Evolutionary conservation across 2,329 filamentous ascomycete genomes (phyloP), one percentile per base, ranked within the genome.

Genomic region (Fusarium agapanthi): DNA sequence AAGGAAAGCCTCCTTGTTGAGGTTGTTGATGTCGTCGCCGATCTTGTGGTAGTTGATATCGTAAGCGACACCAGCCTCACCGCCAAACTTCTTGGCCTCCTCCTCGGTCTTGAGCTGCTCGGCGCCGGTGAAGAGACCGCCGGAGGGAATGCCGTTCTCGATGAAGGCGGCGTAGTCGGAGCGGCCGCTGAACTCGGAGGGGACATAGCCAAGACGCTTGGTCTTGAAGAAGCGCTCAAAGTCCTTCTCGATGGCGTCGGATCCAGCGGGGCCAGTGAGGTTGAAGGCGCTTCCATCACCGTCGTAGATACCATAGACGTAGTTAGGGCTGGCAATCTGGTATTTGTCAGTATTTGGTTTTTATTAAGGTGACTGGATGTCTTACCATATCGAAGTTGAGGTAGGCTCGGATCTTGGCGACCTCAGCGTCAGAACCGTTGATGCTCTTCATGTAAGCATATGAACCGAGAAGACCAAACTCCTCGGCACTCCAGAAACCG

Each of bases 81-180:
- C 91, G 16, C 91, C 91, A 71, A 92, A 93, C 76, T 88, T 80
- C 40, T 81, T 83, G 0, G 84, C 87, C 77, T 93, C 88, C 44
- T 87, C 86, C 38, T 84, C 83, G 0, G 89, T 91, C 86, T 91
- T 92, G 79, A 90, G 78, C 10, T 83, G 87, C 78, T 92, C 90
- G 6, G 91, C 91, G 16, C 91, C 91, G 14, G 91, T 93, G 75
- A 91, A 91, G 65, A 93, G 85, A 18, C 92, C 92, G 32, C 91
- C 91, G 1, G 88, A 87, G 5, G 92, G 89, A 65, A 93, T 91
- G 15, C 89, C 89, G 72, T 87, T 88, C 76, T 88, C 86, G 69
- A 92, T 88, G 82, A 93, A 93, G 6, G 87, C 89, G 43, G 87
- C 89, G 76, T 93, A 93, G 78, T 93, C 91, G 48, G 87, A 90